phyloP scores from a whole-genome alignment of 2,329 filamentous ascomycete genomes.

The Aureobasidium vineae region DNA sequence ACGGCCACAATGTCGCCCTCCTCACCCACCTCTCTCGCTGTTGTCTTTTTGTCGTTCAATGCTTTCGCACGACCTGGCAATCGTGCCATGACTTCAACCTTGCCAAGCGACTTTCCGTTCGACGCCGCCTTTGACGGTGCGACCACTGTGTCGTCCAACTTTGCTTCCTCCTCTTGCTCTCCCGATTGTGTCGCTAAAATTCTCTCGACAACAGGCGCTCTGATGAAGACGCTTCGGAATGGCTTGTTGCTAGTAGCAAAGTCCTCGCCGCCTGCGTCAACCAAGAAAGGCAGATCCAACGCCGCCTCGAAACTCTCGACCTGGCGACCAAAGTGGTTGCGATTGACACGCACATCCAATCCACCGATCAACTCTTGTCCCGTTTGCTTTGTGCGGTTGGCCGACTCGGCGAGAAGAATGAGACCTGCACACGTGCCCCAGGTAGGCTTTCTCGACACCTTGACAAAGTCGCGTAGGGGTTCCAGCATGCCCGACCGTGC shows the following conservation, averaged over 20 bases:
- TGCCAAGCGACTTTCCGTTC: conserved; percentile 45
- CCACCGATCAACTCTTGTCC: conserved; percentile 94
- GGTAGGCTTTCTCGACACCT: conserved; percentile 75
- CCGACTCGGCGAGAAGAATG: conserved; percentile 83
- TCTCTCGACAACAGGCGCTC: conserved; percentile 88
- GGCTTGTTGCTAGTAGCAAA: conserved; percentile 40
- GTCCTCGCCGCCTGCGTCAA: conserved; percentile 34
- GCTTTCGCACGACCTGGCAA: conserved; percentile 54
- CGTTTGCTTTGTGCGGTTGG: conserved; percentile 83
- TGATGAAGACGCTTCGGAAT: conserved; percentile 87
- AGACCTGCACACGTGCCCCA: conserved; percentile 97
- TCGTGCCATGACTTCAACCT: conserved; percentile 60
- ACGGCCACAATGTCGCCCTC: conserved; percentile 83
- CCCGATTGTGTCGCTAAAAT: conserved; percentile 58
- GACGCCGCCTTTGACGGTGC: conserved; percentile 55
- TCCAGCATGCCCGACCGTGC: conserved; percentile 77
- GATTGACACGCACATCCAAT: conserved; percentile 82
- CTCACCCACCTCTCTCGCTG: conserved; percentile 48
- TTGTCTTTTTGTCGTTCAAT: conserved; percentile 49
- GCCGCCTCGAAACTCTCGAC: conserved; percentile 84
- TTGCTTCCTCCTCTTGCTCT: conserved; percentile 52
- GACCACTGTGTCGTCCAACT: conserved; percentile 52
- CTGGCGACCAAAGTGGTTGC: conserved; percentile 94
- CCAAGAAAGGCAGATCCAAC: conserved; percentile 70
- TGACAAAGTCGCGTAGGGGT: conserved; percentile 84